A percentile compares a stretch with the other conserved stretches of the same genome.
These are phyloP conservation scores for Corrigiola litoralis DNA, from an alignment of 179 eudicot genomes.

Conservation along the genomic window DNA sequence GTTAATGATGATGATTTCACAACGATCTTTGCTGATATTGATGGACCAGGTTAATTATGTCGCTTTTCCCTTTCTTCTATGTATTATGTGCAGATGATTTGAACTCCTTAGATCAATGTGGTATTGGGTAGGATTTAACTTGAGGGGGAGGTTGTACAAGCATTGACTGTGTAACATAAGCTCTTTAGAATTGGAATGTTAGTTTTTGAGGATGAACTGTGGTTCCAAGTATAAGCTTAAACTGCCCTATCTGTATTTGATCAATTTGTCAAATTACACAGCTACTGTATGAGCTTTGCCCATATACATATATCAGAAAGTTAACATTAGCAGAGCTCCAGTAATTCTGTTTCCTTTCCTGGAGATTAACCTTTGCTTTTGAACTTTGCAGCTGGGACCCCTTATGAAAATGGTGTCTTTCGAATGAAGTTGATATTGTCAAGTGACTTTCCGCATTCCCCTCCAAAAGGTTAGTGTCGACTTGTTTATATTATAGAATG, in stretches of 20 bases:
- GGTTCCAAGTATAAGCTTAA: no score
- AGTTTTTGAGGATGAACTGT: neutral
- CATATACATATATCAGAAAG: no score
- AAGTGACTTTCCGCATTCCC: slow-evolving; percentile 81
- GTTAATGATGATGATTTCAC: slow-evolving; percentile 93
- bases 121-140: no score
- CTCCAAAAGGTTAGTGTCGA: slow-evolving; percentile 67
- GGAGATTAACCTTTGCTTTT: slow-evolving; percentile 17
- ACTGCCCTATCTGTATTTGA: no score
- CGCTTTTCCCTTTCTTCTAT: neutral
- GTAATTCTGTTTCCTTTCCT: neutral
- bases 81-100: neutral
- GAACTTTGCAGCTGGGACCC: slow-evolving; percentile 84
- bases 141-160: no score
- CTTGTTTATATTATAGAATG: neutral
- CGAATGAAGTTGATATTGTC: slow-evolving; percentile 90
- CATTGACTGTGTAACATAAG: neutral
- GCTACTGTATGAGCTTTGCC: no score
- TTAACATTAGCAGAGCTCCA: no score
- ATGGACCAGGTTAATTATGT: slow-evolving; percentile 79
- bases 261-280: no score
- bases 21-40: slow-evolving; percentile 84
- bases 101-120: no score
- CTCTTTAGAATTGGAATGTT: neutral
- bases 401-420: slow-evolving; percentile 92